Evolutionary conservation across 1,284 basidiomycete species (phyloP), one percentile per base, ranked within the genome.

Genomic region (Puccinia brachypodii): DNA sequence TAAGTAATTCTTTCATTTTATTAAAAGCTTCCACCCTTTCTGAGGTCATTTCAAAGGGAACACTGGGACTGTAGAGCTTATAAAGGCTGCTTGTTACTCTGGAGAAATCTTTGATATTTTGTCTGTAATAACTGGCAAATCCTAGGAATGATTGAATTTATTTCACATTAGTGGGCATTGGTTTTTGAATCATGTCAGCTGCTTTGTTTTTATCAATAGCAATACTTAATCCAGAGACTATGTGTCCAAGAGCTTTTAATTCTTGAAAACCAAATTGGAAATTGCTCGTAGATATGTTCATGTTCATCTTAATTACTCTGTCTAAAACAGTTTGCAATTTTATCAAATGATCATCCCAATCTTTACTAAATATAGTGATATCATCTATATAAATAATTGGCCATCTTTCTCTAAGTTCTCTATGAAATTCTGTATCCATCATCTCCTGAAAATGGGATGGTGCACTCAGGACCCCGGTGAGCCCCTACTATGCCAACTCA

Each of bases 331-430:
- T 40, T 1, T 2, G 31, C 14, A 69, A 19, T 44, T 22, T 31
- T 0, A 56, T 7, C 6, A 66, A 1, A 42, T 78, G 64, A 0
- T 69, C 44, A 0, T 78, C 47, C 40, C 40, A 68, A 3, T 1
- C 13, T 0, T 78, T 25, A 22, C 22, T 19, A 22, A 50, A 78
- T 33, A 78, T 56, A 0, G 69, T 71, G 25, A 78, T 78, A 40
- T 78, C 64, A 56, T 78, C 76, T 28, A 78, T 78, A 40, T 78
- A 78, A 1, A 78, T 50, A 2, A 78, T 53, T 9, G 69, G n/a
- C 40, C 64, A 56, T 2, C 44, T 31, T 58, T 69, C 22, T 0
- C 11, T 40, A 11, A 78, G 16, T 56, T 78, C 64, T 28, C 3
- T 22, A n/a, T 13, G 38, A 28, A 75, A 75, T 56, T n/a, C 2